Evolutionary conservation across 345 rosid species (phyloP).

Genomic region (Eucalyptus dawsonii): DNA sequence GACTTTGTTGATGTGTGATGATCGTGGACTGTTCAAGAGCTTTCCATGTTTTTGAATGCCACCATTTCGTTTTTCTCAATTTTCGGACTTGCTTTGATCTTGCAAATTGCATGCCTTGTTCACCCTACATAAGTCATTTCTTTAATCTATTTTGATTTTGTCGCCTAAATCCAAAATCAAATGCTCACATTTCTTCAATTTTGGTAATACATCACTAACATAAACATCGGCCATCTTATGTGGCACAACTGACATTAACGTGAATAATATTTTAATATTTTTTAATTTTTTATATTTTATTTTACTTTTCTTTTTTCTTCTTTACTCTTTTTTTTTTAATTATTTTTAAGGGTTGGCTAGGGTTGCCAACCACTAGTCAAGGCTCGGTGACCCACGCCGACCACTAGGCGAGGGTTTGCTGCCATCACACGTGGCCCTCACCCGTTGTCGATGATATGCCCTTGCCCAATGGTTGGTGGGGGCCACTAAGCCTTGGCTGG

Average conservation of each 20-base stretch:
- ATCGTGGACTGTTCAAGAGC: fast-evolving
- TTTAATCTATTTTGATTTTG: background rate
- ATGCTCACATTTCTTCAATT: background rate
- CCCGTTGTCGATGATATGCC: too few relatives aligned
- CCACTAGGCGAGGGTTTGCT: too few relatives aligned
- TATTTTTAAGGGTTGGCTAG: too few relatives aligned
- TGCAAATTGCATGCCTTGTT: background rate
- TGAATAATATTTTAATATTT: too few relatives aligned
- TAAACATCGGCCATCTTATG: fast-evolving
- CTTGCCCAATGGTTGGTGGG: too few relatives aligned
- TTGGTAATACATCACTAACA: fast-evolving
- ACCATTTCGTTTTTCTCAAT: background rate
- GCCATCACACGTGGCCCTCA: too few relatives aligned
- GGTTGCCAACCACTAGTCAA: too few relatives aligned
- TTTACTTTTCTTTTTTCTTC: too few relatives aligned
- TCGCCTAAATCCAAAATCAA: background rate
- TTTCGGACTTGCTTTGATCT: background rate
- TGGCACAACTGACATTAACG: fast-evolving
- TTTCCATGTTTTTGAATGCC: background rate
- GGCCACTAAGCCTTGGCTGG: too few relatives aligned
- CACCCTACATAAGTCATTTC: background rate
- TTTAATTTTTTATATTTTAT: too few relatives aligned
- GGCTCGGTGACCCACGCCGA: too few relatives aligned
- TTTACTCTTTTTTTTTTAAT: too few relatives aligned
- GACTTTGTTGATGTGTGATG: fast-evolving